Conservation (phyloP, 2,329 filamentous ascomycete genomes). For the Ophiostoma sp. region DNA sequence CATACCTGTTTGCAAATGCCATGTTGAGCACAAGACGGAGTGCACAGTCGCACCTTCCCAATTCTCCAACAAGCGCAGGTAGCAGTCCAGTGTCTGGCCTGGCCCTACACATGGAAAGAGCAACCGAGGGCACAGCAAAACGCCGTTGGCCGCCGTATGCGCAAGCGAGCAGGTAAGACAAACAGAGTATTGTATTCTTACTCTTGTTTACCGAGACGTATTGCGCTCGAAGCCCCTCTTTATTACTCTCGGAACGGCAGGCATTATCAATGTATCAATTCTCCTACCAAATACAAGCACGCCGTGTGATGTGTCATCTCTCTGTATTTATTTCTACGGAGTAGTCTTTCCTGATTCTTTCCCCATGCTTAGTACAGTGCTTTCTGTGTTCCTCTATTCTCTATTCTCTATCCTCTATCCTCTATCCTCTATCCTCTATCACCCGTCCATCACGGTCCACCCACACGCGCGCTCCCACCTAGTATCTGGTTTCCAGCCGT, state of each 20-base stretch:
- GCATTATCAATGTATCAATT: constrained; percentile 5
- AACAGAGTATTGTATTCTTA: background rate
- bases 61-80: background rate
- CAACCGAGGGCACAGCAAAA: constrained; percentile 2
- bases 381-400: no score
- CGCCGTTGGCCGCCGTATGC: background rate
- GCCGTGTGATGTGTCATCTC: background rate
- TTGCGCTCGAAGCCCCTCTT: background rate
- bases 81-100: background rate
- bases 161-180: background rate
- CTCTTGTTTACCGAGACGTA: background rate
- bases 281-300: background rate
- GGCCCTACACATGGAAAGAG: constrained; percentile 5
- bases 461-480: no score
- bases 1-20: background rate
- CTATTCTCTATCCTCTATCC: no score
- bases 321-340: background rate
- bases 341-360: background rate
- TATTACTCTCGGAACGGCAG: background rate
- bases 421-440: no score
- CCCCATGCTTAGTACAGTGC: no score
- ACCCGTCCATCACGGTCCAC: no score
- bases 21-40: background rate
- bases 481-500: no score
- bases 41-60: constrained; percentile 12